Evolutionary conservation across 257 asterid species (phyloP), one percentile per base, ranked within the genome.

Genomic region (Ocimum tenuiflorum): DNA sequence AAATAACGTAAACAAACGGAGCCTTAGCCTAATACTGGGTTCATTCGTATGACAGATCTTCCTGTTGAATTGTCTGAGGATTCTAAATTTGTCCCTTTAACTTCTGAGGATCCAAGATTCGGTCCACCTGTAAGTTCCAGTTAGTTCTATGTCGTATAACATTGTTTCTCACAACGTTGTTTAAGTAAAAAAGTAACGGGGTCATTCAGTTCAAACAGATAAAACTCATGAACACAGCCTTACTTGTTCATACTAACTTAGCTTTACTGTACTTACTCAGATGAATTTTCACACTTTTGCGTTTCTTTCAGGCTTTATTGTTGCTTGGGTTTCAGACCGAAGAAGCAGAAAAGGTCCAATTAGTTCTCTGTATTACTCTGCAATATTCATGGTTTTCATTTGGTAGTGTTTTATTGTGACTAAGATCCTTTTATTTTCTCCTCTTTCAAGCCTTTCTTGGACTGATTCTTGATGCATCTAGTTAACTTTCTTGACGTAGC

Each of bases 91-190:
- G 96, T 87, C 24, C 91, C 94, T 54, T 75, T 92, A 31, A 72
- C 80, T 62, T 71, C 94, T 0, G 91, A 92, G 54, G 91, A 86
- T 66, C 83, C 88, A 45, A 73, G 60, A 55, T 92, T 60, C 56
- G 99, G 96, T 80, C 97, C 97, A 62, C 95, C 99, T 71, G 99
- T 92, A 89, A 92, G 96, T 89, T 81, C 71, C 70, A 82, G 78
- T 85, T 67, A 75, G 86, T 84, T 77, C 74, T 59, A 35, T 75
- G 58, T 50, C 59, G 57, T 58, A 43, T 63, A 7, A 23, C 23
- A 46, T 63, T 50, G 47, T 50, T 54, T 51, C 3, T 33, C 53
- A 8, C 33, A 13, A 13, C 41, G 19, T 20, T 58, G 49, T 43
- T 66, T 36, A 24, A 50, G 50, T 56, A 6, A 15, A 41, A 52